phyloP scores from a whole-genome alignment of 305 asterid genomes.

The Galium porrigens region DNA sequence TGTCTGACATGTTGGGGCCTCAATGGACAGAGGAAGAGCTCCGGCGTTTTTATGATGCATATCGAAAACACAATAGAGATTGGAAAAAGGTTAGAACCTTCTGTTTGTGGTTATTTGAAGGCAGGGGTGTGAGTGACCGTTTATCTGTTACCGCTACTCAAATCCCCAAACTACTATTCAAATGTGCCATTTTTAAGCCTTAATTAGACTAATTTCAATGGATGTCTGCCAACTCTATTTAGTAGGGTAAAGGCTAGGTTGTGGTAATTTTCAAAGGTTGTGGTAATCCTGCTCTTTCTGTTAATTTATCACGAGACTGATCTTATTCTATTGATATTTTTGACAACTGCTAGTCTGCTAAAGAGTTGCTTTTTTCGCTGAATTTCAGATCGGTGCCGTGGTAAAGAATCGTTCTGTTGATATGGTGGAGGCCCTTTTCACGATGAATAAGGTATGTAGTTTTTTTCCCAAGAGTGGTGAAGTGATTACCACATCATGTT shows the following conservation, averaged over 20 bases:
- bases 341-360: neutral
- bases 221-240: neutral
- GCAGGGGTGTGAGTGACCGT: neutral
- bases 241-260: neutral
- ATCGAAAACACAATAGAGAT: slow-evolving; percentile 67
- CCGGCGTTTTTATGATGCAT: slow-evolving; percentile 64
- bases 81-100: slow-evolving; percentile 67
- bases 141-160: neutral
- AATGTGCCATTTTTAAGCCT: neutral
- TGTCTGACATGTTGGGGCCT: slow-evolving; percentile 72
- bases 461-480: neutral
- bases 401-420: slow-evolving; percentile 54
- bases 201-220: neutral
- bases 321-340: neutral
- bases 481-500: neutral
- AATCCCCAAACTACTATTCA: neutral
- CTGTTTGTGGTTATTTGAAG: slow-evolving; percentile 4
- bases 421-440: slow-evolving; percentile 83
- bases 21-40: slow-evolving; percentile 78
- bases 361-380: slow-evolving; percentile 6
- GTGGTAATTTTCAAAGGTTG: neutral
- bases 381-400: slow-evolving; percentile 53
- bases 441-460: slow-evolving; percentile 55
- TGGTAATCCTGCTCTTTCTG: neutral
- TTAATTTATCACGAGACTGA: neutral